phyloP scores from a whole-genome alignment of 208 protist genomes.

The Phytomonas sp. region DNA sequence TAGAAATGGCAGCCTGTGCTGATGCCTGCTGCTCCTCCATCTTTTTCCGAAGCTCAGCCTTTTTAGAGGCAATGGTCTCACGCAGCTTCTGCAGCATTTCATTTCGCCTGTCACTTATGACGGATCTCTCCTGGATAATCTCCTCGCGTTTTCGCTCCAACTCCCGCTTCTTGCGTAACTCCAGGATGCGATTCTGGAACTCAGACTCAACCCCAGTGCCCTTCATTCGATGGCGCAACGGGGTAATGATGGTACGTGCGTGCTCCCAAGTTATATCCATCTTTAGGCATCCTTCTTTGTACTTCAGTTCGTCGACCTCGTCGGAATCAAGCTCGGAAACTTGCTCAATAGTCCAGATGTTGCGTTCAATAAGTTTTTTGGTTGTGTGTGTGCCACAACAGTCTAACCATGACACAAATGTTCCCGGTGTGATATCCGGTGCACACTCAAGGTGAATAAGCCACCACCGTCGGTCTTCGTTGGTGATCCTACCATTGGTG shows the following conservation, averaged over 20 bases:
- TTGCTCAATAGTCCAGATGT: conserved; percentile 87
- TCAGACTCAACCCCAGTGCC: conserved; percentile 70
- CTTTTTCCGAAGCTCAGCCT: conserved; percentile 60
- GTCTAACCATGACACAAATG: conserved; percentile 80
- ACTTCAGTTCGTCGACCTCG: conserved; percentile 81
- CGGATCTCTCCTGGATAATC: conserved; percentile 44
- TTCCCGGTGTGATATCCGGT: conserved; percentile 74
- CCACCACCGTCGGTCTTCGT: conserved; percentile 86
- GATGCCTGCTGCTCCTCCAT: conserved; percentile 21
- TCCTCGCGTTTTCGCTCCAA: conserved; percentile 70
- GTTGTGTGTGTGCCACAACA: conserved; percentile 86
- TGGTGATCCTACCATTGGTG: conserved; percentile 69
- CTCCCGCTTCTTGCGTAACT: conserved; percentile 81
- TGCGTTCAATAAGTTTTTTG: conserved; percentile 87
- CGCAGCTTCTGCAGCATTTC: conserved; percentile 65
- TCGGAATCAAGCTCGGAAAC: conserved; percentile 75
- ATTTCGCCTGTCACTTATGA: conserved; percentile 51
- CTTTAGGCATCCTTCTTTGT: conserved; percentile 83
- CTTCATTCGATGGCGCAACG: conserved; percentile 53
- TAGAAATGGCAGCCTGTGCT: conserved; percentile 5
- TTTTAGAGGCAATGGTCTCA: conserved; percentile 75
- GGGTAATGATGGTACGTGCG: conserved; percentile 74
- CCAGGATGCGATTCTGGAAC: conserved; percentile 70
- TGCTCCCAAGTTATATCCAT: conserved; percentile 88
- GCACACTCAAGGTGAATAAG: conserved; percentile 81